Evolutionary conservation across 2,329 filamentous ascomycete species (phyloP).

Genomic region (Pseudogymnoascus sp.): DNA sequence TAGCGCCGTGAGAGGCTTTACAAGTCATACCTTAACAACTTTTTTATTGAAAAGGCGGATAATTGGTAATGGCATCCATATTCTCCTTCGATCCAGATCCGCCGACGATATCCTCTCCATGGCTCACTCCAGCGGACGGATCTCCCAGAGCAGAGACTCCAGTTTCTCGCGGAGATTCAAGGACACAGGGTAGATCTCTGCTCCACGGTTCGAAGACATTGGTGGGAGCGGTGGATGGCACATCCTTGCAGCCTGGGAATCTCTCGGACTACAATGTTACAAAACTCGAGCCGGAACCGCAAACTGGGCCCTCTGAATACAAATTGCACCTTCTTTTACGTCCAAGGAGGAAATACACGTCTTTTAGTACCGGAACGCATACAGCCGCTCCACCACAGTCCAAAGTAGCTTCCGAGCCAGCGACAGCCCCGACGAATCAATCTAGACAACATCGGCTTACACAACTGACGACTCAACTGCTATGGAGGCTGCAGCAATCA

Average conservation of each 20-base stretch:
- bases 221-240: slow-evolving; percentile 25
- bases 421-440: slow-evolving; percentile 38
- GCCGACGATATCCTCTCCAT: slow-evolving; percentile 81
- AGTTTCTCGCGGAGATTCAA: slow-evolving; percentile 25
- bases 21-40: slow-evolving; percentile 2
- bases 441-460: slow-evolving; percentile 76
- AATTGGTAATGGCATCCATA: slow-evolving; percentile 71
- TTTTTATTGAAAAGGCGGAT: not conserved
- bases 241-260: slow-evolving; percentile 31
- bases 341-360: slow-evolving; percentile 63
- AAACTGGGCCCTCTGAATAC: slow-evolving; percentile 92
- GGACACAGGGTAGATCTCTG: slow-evolving; percentile 13
- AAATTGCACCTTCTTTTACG: slow-evolving; percentile 85
- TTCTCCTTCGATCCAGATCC: slow-evolving; percentile 92
- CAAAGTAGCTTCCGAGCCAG: slow-evolving; percentile 14
- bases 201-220: slow-evolving; percentile 24
- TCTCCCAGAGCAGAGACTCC: slow-evolving; percentile 26
- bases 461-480: slow-evolving; percentile 85
- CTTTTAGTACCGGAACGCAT: slow-evolving; percentile 56
- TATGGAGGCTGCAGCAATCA: slow-evolving; percentile 93
- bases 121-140: slow-evolving; percentile 51
- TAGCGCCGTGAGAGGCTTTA: not conserved
- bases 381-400: slow-evolving; percentile 29
- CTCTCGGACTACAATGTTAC: slow-evolving; percentile 58
- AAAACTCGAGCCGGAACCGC: slow-evolving; percentile 79